Conservation (phyloP, 805 yeast species). For the Starmerella apis region DNA sequence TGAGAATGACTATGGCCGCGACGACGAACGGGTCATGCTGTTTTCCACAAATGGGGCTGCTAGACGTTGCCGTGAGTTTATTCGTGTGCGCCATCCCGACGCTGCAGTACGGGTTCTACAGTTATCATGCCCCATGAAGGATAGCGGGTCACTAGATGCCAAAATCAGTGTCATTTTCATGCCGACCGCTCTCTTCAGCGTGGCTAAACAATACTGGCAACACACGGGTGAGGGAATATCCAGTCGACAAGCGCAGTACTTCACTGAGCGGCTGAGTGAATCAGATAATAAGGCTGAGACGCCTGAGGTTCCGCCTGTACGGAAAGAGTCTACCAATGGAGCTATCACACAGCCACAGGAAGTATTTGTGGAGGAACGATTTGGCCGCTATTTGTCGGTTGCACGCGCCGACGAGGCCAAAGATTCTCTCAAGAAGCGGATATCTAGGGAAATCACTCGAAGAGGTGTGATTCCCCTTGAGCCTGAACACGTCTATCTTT, state of each 20-base stretch:
- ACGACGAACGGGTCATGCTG: conserved; percentile 61
- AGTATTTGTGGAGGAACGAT: conserved; percentile 74
- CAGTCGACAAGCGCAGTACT: conserved; percentile 79
- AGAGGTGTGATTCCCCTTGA: conserved; percentile 9
- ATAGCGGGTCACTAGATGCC: conserved; percentile 41
- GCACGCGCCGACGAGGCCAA: conserved; percentile 69
- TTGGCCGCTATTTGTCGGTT: conserved; percentile 78
- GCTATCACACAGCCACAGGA: conserved; percentile 19
- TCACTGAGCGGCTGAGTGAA: conserved; percentile 36
- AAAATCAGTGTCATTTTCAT: conserved; percentile 72
- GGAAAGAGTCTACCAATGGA: conserved; percentile 24
- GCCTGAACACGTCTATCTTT: conserved; percentile 48
- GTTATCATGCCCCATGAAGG: conserved; percentile 26
- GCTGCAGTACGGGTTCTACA: conserved; percentile 37
- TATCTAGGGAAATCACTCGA: conserved; percentile 29
- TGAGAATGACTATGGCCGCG: conserved; percentile 64
- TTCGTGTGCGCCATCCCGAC: conserved; percentile 33
- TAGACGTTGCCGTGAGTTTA: conserved; percentile 71
- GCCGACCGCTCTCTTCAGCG: conserved; percentile 44
- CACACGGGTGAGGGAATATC: conserved; percentile 96
- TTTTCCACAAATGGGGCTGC: conserved; percentile 75
- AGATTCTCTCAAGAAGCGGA: conserved; percentile 58
- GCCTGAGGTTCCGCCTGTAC: conserved; percentile 29
- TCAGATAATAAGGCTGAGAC: conserved; percentile 10
- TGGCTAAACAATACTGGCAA: conserved; percentile 90